Conservation (phyloP, 2,329 filamentous ascomycete genomes). For the Pseudogymnoascus sp. region DNA sequence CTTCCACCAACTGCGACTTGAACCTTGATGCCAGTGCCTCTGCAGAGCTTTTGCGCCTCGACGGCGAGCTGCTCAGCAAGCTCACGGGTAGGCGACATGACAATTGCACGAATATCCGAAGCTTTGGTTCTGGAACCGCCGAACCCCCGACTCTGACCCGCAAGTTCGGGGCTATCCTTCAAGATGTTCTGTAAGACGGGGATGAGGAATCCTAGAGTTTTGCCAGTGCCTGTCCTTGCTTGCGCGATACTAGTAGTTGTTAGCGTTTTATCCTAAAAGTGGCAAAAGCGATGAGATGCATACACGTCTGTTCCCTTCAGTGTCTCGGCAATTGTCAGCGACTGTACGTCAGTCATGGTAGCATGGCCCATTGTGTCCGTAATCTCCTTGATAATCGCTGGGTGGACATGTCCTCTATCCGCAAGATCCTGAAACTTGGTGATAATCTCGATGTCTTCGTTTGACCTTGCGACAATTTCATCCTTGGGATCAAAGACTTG, state of each 20-base stretch:
- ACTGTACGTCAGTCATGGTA: conserved; percentile 87
- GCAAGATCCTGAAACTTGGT: conserved; percentile 28
- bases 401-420: conserved; percentile 26
- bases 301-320: conserved; percentile 49
- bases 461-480: conserved; percentile 8
- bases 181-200: conserved; percentile 78
- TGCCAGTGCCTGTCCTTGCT: conserved; percentile 93
- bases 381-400: conserved; percentile 40
- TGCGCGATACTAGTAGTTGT: conserved; percentile 63
- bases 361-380: conserved; percentile 65
- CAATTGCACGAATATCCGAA: conserved; percentile 58
- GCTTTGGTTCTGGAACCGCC: conserved; percentile 32
- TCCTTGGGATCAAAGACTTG: conserved; percentile 1
- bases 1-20: conserved; percentile 85
- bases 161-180: conserved; percentile 48
- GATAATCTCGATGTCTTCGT: conserved; percentile 13
- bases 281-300: conserved; percentile 15
- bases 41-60: conserved; percentile 51
- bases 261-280: conserved; percentile 8
- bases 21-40: conserved; percentile 36
- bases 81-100: conserved; percentile 74
- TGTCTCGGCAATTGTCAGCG: conserved; percentile 69
- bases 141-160: conserved; percentile 30
- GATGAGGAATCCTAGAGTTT: conserved; percentile 87
- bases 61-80: conserved; percentile 71